A percentile compares a stretch with the other conserved stretches of the same genome.
Conservation (phyloP, 495 filamentous ascomycete genomes). For the Daldinia concentrica region DNA sequence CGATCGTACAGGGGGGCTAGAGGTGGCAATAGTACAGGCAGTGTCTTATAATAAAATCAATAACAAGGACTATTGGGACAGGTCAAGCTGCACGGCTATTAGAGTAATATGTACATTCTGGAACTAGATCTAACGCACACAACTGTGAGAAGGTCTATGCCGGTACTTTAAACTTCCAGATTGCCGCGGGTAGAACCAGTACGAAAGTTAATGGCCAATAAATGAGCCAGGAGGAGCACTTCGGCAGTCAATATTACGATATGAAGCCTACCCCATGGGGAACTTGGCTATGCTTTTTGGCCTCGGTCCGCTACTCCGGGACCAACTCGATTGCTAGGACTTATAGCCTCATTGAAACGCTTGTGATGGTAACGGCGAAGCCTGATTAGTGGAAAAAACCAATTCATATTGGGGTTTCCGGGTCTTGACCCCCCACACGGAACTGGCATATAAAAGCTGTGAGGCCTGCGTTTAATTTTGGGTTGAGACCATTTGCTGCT, state of each 20-base stretch:
- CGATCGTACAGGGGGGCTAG: background rate
- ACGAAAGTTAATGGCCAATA: background rate
- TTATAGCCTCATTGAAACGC: slow-evolving; percentile 12
- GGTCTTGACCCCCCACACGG: slow-evolving; percentile 27
- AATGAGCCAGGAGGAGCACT: background rate
- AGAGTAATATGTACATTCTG: background rate
- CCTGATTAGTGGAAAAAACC: slow-evolving; percentile 32
- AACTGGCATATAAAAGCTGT: slow-evolving; percentile 20
- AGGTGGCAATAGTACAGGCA: background rate
- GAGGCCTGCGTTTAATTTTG: slow-evolving; percentile 1
- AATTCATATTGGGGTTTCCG: slow-evolving; percentile 15
- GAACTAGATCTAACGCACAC: too few species aligned
- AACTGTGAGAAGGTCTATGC: too few species aligned
- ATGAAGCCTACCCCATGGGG: slow-evolving; percentile 14
- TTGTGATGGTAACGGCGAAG: slow-evolving; percentile 21
- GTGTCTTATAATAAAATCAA: background rate
- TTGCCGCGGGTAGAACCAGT: background rate
- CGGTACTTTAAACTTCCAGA: background rate
- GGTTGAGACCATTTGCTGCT: background rate
- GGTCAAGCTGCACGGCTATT: background rate
- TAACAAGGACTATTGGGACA: background rate
- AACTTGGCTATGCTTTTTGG: background rate
- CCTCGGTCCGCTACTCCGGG: slow-evolving; percentile 11
- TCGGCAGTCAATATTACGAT: slow-evolving; percentile 15
- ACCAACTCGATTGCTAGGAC: background rate